Base-by-base conservation (phyloP, 1,284 basidiomycete species). In the Cryptococcus sp. region DNA sequence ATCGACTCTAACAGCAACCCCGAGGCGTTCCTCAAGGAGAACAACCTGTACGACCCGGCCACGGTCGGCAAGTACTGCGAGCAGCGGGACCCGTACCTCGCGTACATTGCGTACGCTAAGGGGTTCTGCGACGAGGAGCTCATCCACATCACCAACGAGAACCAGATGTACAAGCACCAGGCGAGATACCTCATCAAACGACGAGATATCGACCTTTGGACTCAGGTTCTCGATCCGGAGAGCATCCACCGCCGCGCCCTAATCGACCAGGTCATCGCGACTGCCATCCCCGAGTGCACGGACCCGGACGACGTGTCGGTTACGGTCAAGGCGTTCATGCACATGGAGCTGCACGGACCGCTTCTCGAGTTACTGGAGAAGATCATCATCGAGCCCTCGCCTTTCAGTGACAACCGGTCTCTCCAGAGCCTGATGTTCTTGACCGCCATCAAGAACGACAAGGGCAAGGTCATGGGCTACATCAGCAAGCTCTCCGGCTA, bases 81-180 rank as follows among this genome's bases (percentile, higher is more conserved):
- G 80, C 91, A 91, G 64, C 89, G 96, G 52, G 96, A 99, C 76
- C 96, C 96, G 7, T 98, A 97, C 80, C 83, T 98, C 59, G 96
- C 96, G 28, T 99, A 96, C 80, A 98, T 98, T 70, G 96, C 96
- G 1, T 99, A 98, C 76, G 96, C 96, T 52, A 98, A 98, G 79
- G 96, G 96, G 64, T 89, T 98, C 80, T 99, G 96, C 73, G 96
- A 99, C 67, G 93, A 98, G 12, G 96, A 99, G 79, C 84, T 99
- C 65, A 93, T 99, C 74, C 78, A 85, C 36, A 95, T 99, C 77
- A 98, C 96, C 54, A 98, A 98, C 76, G 95, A 97, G 68, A 99
- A 99, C 80, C 88, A 93, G 36, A 99, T 98, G 96, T 99, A 96
- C 85, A 99, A 98, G 80, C 95, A 98, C 74, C 96, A 98, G 79